phyloP scores from a whole-genome alignment of 140 eudicot genomes.

The Anethum foeniculum region DNA sequence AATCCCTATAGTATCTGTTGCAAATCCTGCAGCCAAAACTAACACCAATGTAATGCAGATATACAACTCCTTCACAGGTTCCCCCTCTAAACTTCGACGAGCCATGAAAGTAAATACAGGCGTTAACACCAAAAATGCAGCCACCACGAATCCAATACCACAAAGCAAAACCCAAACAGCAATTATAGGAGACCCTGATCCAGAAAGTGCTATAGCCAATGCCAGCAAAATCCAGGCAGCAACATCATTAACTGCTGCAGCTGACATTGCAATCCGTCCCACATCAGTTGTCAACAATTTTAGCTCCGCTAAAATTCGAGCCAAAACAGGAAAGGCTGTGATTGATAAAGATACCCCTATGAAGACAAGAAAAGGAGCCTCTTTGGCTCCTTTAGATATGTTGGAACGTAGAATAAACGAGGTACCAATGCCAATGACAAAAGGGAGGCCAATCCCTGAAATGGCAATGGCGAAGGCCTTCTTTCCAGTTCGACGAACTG shows the following conservation, averaged over 20 bases:
- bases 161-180: conserved; percentile 28
- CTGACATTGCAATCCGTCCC: conserved; percentile 37
- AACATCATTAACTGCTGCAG: conserved; percentile 40
- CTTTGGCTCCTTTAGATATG: conserved; percentile 19
- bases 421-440: conserved; percentile 30
- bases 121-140: conserved; percentile 6
- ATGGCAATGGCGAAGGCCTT: conserved; percentile 29
- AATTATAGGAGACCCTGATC: conserved; percentile 25
- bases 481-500: conserved; percentile 30
- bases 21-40: conserved; percentile 30
- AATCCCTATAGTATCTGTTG: conserved; percentile 34
- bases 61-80: conserved; percentile 32
- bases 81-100: conserved; percentile 22
- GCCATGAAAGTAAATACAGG: conserved; percentile 20
- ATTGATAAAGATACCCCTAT: conserved; percentile 40
- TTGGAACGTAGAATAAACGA: conserved; percentile 26
- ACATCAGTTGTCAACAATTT: conserved; percentile 38
- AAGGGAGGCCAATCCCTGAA: conserved; percentile 35
- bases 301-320: conserved; percentile 36
- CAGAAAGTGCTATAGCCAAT: conserved; percentile 33
- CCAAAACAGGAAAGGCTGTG: conserved; percentile 38
- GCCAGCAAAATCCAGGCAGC: conserved; percentile 41
- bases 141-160: conserved; percentile 22
- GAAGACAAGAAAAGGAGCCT: conserved; percentile 29
- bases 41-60: conserved; percentile 23